Percentiles rank a stretch among this genome's conserved stretches.
These are phyloP conservation scores for Neoscytalidium dimidiatum DNA, from an alignment of 2,329 filamentous ascomycete species.

Conservation along the genomic window DNA sequence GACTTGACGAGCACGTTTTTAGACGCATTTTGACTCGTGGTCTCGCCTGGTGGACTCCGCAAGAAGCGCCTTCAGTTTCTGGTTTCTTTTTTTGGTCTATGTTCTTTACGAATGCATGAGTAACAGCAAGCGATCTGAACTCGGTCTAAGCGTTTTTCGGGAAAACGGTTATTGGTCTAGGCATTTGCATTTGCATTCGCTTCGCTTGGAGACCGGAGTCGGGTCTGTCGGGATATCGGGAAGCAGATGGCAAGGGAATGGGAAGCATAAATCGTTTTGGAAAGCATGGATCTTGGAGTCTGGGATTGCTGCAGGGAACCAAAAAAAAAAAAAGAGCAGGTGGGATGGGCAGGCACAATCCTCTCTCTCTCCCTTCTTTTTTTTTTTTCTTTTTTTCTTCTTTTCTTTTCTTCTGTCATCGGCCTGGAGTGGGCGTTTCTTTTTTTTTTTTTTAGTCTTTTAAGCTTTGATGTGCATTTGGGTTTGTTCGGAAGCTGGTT, in stretches of 20 bases:
- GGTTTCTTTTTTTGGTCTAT: neutral
- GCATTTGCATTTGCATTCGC: neutral
- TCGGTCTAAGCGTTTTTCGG: neutral
- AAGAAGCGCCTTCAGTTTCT: neutral
- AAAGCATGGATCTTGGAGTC: slow-evolving; percentile 9
- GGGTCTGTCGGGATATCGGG: neutral
- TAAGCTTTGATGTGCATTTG: neutral
- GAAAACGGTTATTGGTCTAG: neutral
- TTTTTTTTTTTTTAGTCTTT: neutral
- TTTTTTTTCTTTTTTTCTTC: neutral
- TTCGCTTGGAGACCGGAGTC: slow-evolving; percentile 2
- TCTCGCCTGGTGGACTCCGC: neutral
- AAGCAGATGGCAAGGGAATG: neutral
- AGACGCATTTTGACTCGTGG: neutral
- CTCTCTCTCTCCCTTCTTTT: neutral
- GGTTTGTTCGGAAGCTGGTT: neutral
- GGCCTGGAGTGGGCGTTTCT: neutral
- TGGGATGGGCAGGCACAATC: neutral
- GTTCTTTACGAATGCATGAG: neutral
- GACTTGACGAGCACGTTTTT: neutral
- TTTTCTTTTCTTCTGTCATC: neutral
- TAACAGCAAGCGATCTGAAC: neutral
- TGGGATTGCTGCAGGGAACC: neutral
- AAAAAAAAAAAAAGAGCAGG: slow-evolving; percentile 7
- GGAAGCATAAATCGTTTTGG: neutral